Conservation (phyloP, 768 basidiomycete species). For the Termitomyces sp. region DNA sequence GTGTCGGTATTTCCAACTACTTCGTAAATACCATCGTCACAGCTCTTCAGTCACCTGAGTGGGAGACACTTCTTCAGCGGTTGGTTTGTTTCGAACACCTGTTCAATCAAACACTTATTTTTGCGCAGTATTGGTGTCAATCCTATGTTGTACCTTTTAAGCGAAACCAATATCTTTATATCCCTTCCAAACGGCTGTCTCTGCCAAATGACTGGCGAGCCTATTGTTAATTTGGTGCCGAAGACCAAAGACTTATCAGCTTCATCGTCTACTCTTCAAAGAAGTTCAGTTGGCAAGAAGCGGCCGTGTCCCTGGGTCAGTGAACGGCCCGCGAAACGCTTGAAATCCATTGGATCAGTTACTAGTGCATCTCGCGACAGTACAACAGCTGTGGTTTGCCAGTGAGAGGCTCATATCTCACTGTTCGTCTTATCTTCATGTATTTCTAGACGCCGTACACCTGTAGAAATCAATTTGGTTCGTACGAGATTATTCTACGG, state of each 20-base stretch:
- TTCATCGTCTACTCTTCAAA: background rate
- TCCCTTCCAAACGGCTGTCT: conserved; percentile 79
- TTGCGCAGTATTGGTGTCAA: conserved; percentile 65
- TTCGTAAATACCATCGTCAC: conserved; percentile 76
- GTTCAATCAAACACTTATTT: background rate
- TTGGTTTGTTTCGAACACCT: conserved; percentile 19
- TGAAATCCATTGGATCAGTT: conserved; percentile 13
- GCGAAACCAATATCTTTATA: conserved; percentile 69
- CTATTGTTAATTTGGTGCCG: conserved; percentile 36
- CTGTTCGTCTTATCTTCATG: background rate
- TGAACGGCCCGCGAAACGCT: conserved; percentile 24
- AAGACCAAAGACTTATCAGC: background rate
- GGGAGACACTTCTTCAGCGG: conserved; percentile 63
- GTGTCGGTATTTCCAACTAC: conserved; percentile 47
- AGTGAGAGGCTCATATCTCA: background rate
- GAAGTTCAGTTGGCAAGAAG: conserved; percentile 7
- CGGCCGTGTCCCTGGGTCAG: conserved; percentile 13
- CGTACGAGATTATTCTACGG: conserved; percentile 67
- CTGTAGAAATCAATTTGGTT: conserved; percentile 46
- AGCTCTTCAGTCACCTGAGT: conserved; percentile 57
- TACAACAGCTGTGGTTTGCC: background rate
- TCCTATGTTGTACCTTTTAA: conserved; percentile 73
- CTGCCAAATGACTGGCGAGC: conserved; percentile 76
- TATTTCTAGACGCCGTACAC: conserved; percentile 28
- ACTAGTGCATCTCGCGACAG: background rate